Evolutionary conservation across 495 filamentous ascomycete genomes (phyloP).

Genomic region (Gamarada debralockiae): DNA sequence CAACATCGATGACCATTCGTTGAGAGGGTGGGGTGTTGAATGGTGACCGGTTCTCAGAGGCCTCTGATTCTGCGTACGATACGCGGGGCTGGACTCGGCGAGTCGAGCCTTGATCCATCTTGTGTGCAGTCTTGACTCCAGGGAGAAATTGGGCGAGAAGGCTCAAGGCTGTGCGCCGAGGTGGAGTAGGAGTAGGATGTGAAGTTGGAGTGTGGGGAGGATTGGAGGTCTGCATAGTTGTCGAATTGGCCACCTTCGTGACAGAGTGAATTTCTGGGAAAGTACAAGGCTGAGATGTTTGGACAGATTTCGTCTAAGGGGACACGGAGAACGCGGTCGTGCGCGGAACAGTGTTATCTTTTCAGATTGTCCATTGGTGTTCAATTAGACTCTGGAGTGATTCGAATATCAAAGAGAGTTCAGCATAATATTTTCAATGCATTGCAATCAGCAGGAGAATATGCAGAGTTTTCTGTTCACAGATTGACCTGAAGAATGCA

Average conservation of each 20-base stretch:
- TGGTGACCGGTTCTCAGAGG: not conserved
- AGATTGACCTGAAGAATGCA: no score
- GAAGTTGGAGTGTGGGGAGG: not conserved
- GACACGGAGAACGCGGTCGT: no score
- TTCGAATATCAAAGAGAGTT: no score
- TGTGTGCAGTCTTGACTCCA: conserved; percentile 15
- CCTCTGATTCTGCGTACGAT: conserved; percentile 6
- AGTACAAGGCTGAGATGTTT: not conserved
- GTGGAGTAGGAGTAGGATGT: not conserved
- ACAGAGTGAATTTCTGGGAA: not conserved
- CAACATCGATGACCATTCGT: conserved; percentile 6
- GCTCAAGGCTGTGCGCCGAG: conserved; percentile 14
- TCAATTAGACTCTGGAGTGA: no score
- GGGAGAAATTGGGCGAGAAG: conserved; percentile 21
- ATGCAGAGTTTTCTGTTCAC: no score
- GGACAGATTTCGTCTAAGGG: no score
- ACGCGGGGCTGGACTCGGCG: not conserved
- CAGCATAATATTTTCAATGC: no score
- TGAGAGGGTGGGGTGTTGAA: conserved; percentile 9
- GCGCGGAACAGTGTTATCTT: no score
- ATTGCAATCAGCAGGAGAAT: no score
- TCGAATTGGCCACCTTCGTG: not conserved
- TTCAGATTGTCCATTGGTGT: no score
- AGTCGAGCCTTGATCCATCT: conserved; percentile 17
- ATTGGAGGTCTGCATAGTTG: not conserved